These are phyloP conservation scores for Balamuthia mandrillaris DNA, from an alignment of 208 protist genomes.

Conservation along the genomic window DNA sequence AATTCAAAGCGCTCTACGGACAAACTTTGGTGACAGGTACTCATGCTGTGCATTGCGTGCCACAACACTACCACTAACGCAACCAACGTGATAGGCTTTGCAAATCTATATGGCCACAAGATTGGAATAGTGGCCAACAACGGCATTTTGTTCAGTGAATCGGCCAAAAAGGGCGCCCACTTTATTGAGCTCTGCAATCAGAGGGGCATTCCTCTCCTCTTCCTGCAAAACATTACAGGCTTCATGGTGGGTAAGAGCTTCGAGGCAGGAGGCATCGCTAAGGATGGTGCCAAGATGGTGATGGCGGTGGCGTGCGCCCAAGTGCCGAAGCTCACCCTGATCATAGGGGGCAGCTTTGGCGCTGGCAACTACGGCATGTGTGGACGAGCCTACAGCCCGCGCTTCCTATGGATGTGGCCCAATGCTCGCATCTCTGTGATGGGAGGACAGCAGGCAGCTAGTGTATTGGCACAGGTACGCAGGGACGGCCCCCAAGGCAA, in stretches of 20 bases:
- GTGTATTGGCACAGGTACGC: slow-evolving; percentile 81
- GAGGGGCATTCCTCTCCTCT: slow-evolving; percentile 88
- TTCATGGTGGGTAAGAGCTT: slow-evolving; percentile 82
- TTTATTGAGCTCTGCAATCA: slow-evolving; percentile 92
- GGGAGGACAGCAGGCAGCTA: slow-evolving; percentile 91
- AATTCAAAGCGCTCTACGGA: slow-evolving; percentile 90
- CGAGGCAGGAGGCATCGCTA: slow-evolving; percentile 90
- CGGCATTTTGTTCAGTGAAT: slow-evolving; percentile 89
- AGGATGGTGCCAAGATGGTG: slow-evolving; percentile 93
- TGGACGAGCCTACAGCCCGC: slow-evolving; percentile 75
- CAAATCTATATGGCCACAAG: slow-evolving; percentile 80
- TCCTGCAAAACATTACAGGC: slow-evolving; percentile 93
- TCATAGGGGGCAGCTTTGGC: slow-evolving; percentile 92
- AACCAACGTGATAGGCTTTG: slow-evolving; percentile 80
- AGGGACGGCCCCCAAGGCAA: slow-evolving; percentile 45
- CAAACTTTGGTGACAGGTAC: slow-evolving; percentile 78
- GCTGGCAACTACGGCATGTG: slow-evolving; percentile 97
- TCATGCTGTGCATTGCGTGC: not conserved
- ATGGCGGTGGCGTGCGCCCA: slow-evolving; percentile 86
- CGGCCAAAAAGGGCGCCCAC: slow-evolving; percentile 86
- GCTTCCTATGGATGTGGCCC: slow-evolving; percentile 94
- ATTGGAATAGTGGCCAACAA: slow-evolving; percentile 95
- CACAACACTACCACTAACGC: not conserved
- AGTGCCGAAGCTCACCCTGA: slow-evolving; percentile 92
- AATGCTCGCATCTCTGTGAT: slow-evolving; percentile 93